Percentiles rank a stretch among this genome's conserved stretches.
Evolutionary conservation across 2,329 filamentous ascomycete species (phyloP).

Genomic region (Tolypocladium tundrense): DNA sequence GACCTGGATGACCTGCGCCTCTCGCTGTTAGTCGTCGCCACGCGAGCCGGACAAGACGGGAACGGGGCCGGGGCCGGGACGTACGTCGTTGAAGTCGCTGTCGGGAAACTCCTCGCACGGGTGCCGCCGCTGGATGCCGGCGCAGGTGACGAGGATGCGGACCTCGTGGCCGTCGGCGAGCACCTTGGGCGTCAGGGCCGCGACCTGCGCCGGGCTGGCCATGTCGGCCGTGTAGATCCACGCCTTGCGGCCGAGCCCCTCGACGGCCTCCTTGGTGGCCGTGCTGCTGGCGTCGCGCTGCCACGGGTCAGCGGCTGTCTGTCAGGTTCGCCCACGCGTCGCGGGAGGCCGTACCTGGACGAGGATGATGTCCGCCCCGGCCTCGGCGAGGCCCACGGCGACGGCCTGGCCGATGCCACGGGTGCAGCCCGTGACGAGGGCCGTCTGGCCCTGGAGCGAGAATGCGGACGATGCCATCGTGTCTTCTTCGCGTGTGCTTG

Average conservation of each 20-base stretch:
- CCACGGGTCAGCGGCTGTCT: background rate
- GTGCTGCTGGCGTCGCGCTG: conserved; percentile 32
- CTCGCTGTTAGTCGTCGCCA: background rate
- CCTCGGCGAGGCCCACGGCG: conserved; percentile 47
- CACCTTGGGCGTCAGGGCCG: conserved; percentile 48
- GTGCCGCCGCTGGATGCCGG: conserved; percentile 74
- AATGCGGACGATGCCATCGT: conserved; percentile 26
- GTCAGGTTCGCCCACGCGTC: background rate
- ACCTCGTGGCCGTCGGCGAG: conserved; percentile 55
- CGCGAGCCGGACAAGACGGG: background rate
- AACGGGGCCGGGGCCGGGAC: conserved; percentile 1
- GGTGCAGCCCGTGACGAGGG: conserved; percentile 46
- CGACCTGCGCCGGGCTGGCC: conserved; percentile 47
- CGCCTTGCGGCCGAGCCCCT: conserved; percentile 55
- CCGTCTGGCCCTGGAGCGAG: conserved; percentile 45
- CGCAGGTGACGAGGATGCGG: conserved; percentile 76
- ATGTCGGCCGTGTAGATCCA: conserved; percentile 63
- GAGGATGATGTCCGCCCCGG: conserved; percentile 45
- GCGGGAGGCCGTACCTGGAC: conserved; percentile 31
- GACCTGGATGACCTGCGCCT: conserved; percentile 61
- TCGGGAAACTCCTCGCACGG: conserved; percentile 66
- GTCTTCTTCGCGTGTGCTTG: background rate
- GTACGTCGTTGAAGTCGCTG: conserved; percentile 61
- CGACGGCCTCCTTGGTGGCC: conserved; percentile 50
- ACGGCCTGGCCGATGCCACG: conserved; percentile 48